Percentiles rank a stretch among this genome's conserved stretches.
Evolutionary conservation across 1,139 yeast genomes (phyloP).

Genomic region (Blastobotrys indianensis): DNA sequence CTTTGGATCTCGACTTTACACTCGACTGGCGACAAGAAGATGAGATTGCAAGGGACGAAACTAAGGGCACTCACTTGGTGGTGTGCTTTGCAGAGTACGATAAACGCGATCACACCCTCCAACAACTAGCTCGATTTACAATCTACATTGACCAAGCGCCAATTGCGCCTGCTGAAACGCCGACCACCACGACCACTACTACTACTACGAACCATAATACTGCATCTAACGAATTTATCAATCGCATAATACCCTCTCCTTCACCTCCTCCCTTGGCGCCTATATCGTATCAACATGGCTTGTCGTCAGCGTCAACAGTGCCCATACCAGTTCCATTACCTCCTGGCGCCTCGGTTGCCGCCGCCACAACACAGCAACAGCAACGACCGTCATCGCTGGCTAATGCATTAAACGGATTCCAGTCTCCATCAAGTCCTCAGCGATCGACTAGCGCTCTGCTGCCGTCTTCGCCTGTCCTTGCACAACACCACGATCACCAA

Average conservation of each 20-base stretch:
- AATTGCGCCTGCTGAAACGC: slow-evolving; percentile 1
- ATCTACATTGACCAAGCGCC: slow-evolving; percentile 29
- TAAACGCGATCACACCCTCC: slow-evolving; percentile 33
- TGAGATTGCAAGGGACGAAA: slow-evolving; percentile 14
- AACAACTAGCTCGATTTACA: slow-evolving; percentile 32
- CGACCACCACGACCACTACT: background rate
- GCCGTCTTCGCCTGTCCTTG: too few species aligned
- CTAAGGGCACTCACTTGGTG: slow-evolving; percentile 23
- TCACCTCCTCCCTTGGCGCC: background rate
- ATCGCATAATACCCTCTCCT: background rate
- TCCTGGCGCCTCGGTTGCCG: too few species aligned
- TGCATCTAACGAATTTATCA: background rate
- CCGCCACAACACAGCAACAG: too few species aligned
- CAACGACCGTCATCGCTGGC: too few species aligned
- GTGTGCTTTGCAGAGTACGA: slow-evolving; percentile 38
- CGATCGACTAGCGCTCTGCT: too few species aligned
- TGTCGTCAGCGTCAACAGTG: background rate
- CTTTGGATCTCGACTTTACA: slow-evolving; percentile 23
- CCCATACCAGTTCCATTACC: too few species aligned
- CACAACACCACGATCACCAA: too few species aligned
- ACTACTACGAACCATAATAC: background rate
- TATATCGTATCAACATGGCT: background rate
- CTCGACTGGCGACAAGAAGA: slow-evolving; percentile 27
- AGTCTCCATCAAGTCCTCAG: too few species aligned
- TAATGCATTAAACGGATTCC: too few species aligned